Conservation (phyloP, 768 basidiomycete genomes). For the Lactarius pseudohatsudake region DNA sequence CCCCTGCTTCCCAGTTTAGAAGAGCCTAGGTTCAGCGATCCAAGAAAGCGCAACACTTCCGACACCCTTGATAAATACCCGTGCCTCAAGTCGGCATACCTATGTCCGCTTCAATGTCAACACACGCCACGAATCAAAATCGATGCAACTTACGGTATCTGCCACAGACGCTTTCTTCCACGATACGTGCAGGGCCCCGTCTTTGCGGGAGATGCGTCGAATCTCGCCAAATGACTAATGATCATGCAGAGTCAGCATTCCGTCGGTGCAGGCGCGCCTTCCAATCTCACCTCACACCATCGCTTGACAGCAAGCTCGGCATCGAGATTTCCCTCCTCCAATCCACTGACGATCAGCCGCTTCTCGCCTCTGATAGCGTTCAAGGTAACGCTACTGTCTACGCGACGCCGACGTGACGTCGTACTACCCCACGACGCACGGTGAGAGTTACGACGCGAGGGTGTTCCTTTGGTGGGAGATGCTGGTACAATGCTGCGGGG, state of each 20-base stretch:
- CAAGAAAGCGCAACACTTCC: slow-evolving; percentile 30
- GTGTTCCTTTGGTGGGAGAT: slow-evolving; percentile 9
- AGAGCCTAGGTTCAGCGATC: slow-evolving; percentile 23
- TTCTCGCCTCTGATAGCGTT: slow-evolving; percentile 18
- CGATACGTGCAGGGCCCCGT: slow-evolving; percentile 26
- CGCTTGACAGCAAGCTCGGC: slow-evolving; percentile 27
- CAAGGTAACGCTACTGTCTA: slow-evolving; percentile 12
- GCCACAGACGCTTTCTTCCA: slow-evolving; percentile 29
- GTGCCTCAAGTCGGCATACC: slow-evolving; percentile 31
- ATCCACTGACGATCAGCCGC: slow-evolving; percentile 27
- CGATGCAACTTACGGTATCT: slow-evolving; percentile 25
- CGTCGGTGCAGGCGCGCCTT: background rate
- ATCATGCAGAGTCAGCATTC: background rate
- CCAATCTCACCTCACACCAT: slow-evolving; percentile 29
- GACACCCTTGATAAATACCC: slow-evolving; percentile 26
- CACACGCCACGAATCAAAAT: slow-evolving; percentile 3
- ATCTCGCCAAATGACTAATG: slow-evolving; percentile 27
- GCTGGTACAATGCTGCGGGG: slow-evolving; percentile 18
- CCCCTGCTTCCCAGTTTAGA: slow-evolving; percentile 21
- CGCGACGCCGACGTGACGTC: slow-evolving; percentile 21
- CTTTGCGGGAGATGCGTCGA: slow-evolving; percentile 25
- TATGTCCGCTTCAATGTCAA: slow-evolving; percentile 23
- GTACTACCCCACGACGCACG: slow-evolving; percentile 23
- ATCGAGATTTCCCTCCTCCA: slow-evolving; percentile 22
- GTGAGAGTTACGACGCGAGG: slow-evolving; percentile 16